A percentile compares a stretch with the other conserved stretches of the same genome.
Conservation (phyloP, 1,284 basidiomycete species). For the Megacollybia platyphylla region DNA sequence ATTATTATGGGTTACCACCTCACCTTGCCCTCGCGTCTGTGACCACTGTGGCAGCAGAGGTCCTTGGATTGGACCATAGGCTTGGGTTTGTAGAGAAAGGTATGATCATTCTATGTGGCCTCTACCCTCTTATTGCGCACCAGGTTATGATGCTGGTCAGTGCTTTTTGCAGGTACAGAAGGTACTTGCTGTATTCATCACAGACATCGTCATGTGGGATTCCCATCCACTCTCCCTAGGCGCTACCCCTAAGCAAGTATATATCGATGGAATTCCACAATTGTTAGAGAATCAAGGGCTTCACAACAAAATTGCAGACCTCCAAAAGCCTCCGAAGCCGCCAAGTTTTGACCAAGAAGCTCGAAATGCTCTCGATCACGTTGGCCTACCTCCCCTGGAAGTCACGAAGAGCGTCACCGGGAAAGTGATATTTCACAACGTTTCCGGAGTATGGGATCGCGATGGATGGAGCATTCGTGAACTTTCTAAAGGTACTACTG, state of each 20-base stretch:
- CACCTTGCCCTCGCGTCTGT: conserved; percentile 63
- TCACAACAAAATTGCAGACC: conserved; percentile 20
- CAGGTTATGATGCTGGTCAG: conserved; percentile 31
- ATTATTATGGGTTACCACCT: conserved; percentile 60
- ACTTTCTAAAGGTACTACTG: conserved; percentile 4
- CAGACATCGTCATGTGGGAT: conserved; percentile 17
- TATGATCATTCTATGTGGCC: conserved; percentile 6
- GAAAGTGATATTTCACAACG: conserved; percentile 4
- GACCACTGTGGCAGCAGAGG: conserved; percentile 35
- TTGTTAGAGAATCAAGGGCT: conserved; percentile 18
- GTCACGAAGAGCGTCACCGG: conserved; percentile 2
- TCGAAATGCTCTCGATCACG: conserved; percentile 24
- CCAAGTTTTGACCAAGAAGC: conserved; percentile 34
- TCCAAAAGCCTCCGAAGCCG: conserved; percentile 25
- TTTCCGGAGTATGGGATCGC: conserved; percentile 7
- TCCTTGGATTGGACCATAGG: conserved; percentile 32
- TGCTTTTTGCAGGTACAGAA: conserved; percentile 1
- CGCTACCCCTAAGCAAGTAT: conserved; percentile 44
- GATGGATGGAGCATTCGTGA: conserved; percentile 5
- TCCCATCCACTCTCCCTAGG: conserved; percentile 52
- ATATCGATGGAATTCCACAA: conserved; percentile 42
- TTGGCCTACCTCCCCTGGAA: conserved; percentile 38
- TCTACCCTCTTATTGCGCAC: neutral
- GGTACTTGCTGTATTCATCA: neutral
- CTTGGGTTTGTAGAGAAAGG: conserved; percentile 31